Evolutionary conservation across 257 asterid species (phyloP), one percentile per base, ranked within the genome.

Genomic region (Penstemon eatonii): DNA sequence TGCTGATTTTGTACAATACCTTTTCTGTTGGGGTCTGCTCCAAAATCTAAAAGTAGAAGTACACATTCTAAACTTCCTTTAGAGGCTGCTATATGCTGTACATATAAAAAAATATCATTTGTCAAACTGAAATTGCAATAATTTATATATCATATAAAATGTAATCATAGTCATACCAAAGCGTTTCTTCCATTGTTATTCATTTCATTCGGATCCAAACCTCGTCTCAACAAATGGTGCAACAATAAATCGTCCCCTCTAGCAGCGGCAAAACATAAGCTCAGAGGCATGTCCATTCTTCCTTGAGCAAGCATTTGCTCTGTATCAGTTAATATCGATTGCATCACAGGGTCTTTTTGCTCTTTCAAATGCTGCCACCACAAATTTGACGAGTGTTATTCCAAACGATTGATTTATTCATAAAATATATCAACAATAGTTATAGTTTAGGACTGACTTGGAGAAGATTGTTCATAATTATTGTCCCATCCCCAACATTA

Each of bases 251-350:
- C 89, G 59, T 89, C 96, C 40, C 88, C 92, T 71, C 96, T 81
- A 56, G 58, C 85, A 38, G 94, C 96, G 47, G 98, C 96, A 76
- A 91, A 91, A 81, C 90, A 83, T 70, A 91, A 79, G 82, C 84
- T 91, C 46, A 89, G 91, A 67, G 96, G 98, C 80, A 91, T 65
- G 50, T 86, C 94, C 89, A 83, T 81, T 67, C 82, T 87, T 67
- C 98, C 96, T 25, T 84, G 87, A 59, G 94, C 86, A 69, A 91
- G 83, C 90, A 85, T 83, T 57, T 87, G 86, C 70, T 91, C 94
- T 1, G 91, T 89, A 66, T 84, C 82, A 18, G 56, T 57, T 75
- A 83, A 75, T 19, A 89, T 84, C 36, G 79, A 79, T n/a, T 83
- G 88, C 79, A 83, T 85, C 73, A 77, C 52, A 0, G 89, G 89